Evolutionary conservation across 441 rosid genomes (phyloP), one percentile per base, ranked within the genome.

Genomic region (Flueggea neowawraea): DNA sequence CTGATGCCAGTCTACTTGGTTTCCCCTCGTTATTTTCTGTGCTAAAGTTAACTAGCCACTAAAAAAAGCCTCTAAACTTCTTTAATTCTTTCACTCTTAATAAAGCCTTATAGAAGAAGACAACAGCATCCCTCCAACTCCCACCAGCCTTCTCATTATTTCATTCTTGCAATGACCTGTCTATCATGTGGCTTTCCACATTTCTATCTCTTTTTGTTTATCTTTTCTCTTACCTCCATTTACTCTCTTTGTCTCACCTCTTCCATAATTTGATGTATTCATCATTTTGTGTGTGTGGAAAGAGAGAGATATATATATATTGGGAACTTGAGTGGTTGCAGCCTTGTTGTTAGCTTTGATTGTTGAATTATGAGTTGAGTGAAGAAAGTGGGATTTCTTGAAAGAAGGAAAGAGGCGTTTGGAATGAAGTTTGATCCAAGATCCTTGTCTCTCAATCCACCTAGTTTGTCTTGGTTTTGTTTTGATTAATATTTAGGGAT

Each of bases 371-470:
- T 74, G 73, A 75, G 72, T 52, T 47, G 54, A 68, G 31, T 39
- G 54, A 52, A 9, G 32, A 28, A 44, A 31, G 33, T 13, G 22
- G 31, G 31, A 43, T 12, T 55, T 64, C 43, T 71, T 56, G 69
- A 68, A 74, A 53, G 60, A 63, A 72, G 80, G 83, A 75, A 81
- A 77, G 61, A 54, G 75, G 86, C 79, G 84, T 82, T 64, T 71
- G 93, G 93, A 87, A 87, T 87, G 93, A 82, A 78, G 93, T 81
- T 84, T 84, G 85, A 75, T 81, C 93, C 93, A 72, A 82, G 75
- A 75, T 76, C 80, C 49, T 66, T 52, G 14, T 52, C 39, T 14
- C 11, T 47, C 14, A 10, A 5, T 50, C 39, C 6, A 51, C 8
- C 52, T 8, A 33, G 45, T 53, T 0, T 32, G 11, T 32, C 6